Evolutionary conservation across 768 basidiomycete species (phyloP), one percentile per base, ranked within the genome.

Genomic region (Auricularia heimuer): DNA sequence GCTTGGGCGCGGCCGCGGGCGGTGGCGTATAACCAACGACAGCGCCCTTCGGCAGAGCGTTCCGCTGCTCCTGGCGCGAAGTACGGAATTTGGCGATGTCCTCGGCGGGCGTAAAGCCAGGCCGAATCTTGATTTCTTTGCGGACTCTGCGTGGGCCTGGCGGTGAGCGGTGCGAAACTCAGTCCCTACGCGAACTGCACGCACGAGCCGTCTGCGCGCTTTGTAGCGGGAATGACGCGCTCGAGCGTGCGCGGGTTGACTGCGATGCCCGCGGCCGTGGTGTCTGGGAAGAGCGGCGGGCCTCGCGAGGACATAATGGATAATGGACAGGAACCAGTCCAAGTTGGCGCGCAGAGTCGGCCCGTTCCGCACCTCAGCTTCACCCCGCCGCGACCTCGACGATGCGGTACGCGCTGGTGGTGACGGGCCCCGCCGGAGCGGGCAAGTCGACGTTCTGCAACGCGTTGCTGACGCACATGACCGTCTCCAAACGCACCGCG

Each of bases 401-500:
- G 54, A 94, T 94, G 92, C 88, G 92, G 66, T 94, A 94, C 77
- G 92, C 92, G 6, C 87, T 93, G 35, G 82, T 94, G 58, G 84
- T 94, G 62, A 90, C 89, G 64, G 97, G 97, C n/a, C 97, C 97
- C 61, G 97, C 97, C 2, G 97, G 97, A 62, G 94, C 97, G 14
- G 97, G 97, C 62, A 99, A 99, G 79, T 92, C 94, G 0, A 98
- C 97, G 0, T 96, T 99, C 72, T 90, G 91, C 70, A 80, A 83
- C 24, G 85, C 94, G 0, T 86, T 98, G 68, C 81, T 98, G 66
- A 94, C 91, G 10, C 96, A 98, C 76, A 85, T 98, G 3, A 85
- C 83, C 65, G 82, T 90, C 2, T 83, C 93, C 61, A 89, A 85
- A 67, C 84, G 97, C 7, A 85, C 87, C 0, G 92, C 85, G 0